A percentile compares a stretch with the other conserved stretches of the same genome.
phyloP scores from a whole-genome alignment of 805 yeast species.

The Saccharomycopsis vini region DNA sequence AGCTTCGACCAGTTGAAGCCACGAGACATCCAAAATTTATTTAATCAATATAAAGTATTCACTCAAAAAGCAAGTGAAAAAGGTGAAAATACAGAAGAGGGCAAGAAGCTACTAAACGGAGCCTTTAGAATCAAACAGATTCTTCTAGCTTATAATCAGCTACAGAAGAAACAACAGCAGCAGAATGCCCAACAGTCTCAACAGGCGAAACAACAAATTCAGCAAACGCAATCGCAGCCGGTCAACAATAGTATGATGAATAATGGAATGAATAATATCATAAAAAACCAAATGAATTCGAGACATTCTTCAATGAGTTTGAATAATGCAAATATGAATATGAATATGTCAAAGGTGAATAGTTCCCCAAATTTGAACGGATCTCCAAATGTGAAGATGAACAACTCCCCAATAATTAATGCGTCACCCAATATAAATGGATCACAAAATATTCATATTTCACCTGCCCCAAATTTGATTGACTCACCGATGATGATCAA shows the following conservation, averaged over 20 bases:
- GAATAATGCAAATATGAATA: neutral
- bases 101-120: too few relatives aligned
- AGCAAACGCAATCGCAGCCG: neutral
- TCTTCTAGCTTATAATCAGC: too few relatives aligned
- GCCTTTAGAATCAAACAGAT: too few relatives aligned
- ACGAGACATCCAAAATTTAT: too few relatives aligned
- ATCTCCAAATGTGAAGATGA: neutral
- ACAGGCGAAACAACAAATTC: neutral
- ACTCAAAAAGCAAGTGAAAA: too few relatives aligned
- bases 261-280: neutral
- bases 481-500: too few relatives aligned
- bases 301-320: too few relatives aligned
- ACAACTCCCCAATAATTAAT: neutral
- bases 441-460: neutral
- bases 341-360: neutral
- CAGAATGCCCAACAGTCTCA: neutral
- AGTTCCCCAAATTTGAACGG: neutral
- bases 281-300: neutral
- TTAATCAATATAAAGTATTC: too few relatives aligned
- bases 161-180: neutral
- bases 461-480: neutral
- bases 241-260: neutral
- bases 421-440: neutral
- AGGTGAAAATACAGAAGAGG: too few relatives aligned
- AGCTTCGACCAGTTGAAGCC: neutral